phyloP scores from a whole-genome alignment of 176 grass and related monocot genomes.

The Aegilops umbellulata region DNA sequence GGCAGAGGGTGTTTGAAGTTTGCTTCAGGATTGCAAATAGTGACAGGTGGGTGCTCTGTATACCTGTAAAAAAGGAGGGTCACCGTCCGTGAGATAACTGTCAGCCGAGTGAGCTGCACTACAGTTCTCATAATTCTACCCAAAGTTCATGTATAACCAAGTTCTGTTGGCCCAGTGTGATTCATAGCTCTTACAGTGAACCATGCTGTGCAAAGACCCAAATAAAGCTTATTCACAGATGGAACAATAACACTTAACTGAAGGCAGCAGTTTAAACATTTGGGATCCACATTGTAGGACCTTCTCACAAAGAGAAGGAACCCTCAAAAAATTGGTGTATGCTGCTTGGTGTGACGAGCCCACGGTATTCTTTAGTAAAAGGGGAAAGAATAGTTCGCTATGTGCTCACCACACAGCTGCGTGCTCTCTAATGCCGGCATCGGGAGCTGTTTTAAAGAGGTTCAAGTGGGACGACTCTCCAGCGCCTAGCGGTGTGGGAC shows the following conservation, averaged over 20 bases:
- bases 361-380: constrained; percentile 91
- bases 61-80: background rate
- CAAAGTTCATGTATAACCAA: background rate
- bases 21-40: background rate
- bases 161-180: no score
- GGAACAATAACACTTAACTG: no score
- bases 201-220: no score
- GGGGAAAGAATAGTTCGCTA: constrained; percentile 82
- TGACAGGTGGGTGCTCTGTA: background rate
- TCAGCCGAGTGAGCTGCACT: background rate
- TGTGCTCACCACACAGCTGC: constrained; percentile 62
- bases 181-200: no score
- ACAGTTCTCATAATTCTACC: no score
- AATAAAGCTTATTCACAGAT: no score
- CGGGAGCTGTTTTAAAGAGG: background rate
- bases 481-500: constrained; percentile 11
- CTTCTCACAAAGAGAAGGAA: background rate
- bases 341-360: constrained; percentile 22
- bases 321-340: constrained; percentile 27
- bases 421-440: fast-evolving
- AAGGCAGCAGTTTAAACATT: background rate
- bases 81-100: background rate
- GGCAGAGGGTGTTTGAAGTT: background rate
- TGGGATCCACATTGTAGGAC: background rate
- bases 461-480: background rate